Evolutionary conservation across 805 yeast species (phyloP), one percentile per base, ranked within the genome.

Genomic region (Wickerhamomyces mucosus): DNA sequence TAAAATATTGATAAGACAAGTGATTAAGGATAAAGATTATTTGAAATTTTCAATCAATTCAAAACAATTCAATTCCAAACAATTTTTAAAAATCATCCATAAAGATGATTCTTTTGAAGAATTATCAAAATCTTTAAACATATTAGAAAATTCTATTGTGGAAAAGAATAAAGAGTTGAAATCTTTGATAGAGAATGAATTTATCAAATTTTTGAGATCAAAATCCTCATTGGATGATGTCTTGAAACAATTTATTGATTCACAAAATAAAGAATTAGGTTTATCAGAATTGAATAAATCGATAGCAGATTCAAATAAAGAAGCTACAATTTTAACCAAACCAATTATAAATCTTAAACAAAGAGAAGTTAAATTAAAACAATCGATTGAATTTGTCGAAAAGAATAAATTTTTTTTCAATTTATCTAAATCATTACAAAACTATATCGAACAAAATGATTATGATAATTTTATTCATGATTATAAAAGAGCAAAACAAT

Each of bases 161-260:
- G 53, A 61, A 3, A 70, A 70, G 40, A 68, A 74, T 23, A 59
- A 63, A 7, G 68, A 67, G 14, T 51, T 77, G 43, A 66, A 69
- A 35, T 44, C 49, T 12, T 51, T 76, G 26, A 72, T 78, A 12
- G 73, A 73, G 40, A 55, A 63, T 11, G 82, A 80, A 46, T 78
- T 74, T 42, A 68, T 72, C 33, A 64, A 67, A 41, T 79, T 78
- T 40, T 82, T 81, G 20, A 69, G 68, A 39, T 65, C 77, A 18
- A 81, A 81, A 45, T 69, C 78, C 16, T 60, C 72, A 4, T 55
- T 81, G 22, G 88, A 80, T 46, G 65, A 65, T 18, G 74, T 78
- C 4, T 68, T 74, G 38, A 58, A 53, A 15, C 75, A 72, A 39
- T 72, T 78, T 42, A 56, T 63, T 19, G 45, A 47, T n/a, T 48